Conservation (phyloP, 805 yeast species). For the Diddensiella caesifluorescens region DNA sequence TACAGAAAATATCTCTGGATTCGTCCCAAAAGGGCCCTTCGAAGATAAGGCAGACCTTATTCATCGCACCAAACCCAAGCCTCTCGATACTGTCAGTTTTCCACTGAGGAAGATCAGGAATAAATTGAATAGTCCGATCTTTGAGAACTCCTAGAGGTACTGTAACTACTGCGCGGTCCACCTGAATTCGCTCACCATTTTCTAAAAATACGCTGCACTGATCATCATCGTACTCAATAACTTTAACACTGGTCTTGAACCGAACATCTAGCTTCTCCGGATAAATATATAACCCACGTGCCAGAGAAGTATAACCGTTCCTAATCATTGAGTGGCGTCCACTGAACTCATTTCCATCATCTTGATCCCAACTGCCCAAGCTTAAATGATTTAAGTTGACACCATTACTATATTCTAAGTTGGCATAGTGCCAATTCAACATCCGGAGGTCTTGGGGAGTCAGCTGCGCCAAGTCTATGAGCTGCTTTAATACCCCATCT, state of each 20-base stretch:
- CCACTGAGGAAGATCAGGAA: constrained; percentile 39
- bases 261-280: constrained; percentile 38
- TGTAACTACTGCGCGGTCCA: constrained; percentile 37
- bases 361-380: constrained; percentile 38
- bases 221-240: constrained; percentile 35
- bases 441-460: constrained; percentile 33
- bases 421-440: constrained; percentile 38
- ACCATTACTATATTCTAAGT: constrained; percentile 36
- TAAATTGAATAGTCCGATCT: constrained; percentile 34
- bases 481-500: constrained; percentile 30
- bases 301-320: constrained; percentile 34
- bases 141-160: constrained; percentile 40
- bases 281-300: constrained; percentile 34
- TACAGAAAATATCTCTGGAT: constrained; percentile 29
- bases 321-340: constrained; percentile 37
- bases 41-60: constrained; percentile 35
- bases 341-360: constrained; percentile 36
- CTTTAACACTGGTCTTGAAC: constrained; percentile 35
- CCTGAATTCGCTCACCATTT: constrained; percentile 37
- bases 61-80: constrained; percentile 37
- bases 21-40: constrained; percentile 38
- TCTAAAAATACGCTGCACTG: constrained; percentile 31
- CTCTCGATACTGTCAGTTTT: constrained; percentile 36
- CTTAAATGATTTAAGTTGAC: constrained; percentile 33
- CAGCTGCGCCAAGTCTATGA: constrained; percentile 31